Evolutionary conservation across 495 filamentous ascomycete genomes (phyloP), one percentile per base, ranked within the genome.

Genomic region (Thermothielavioides terrestris): DNA sequence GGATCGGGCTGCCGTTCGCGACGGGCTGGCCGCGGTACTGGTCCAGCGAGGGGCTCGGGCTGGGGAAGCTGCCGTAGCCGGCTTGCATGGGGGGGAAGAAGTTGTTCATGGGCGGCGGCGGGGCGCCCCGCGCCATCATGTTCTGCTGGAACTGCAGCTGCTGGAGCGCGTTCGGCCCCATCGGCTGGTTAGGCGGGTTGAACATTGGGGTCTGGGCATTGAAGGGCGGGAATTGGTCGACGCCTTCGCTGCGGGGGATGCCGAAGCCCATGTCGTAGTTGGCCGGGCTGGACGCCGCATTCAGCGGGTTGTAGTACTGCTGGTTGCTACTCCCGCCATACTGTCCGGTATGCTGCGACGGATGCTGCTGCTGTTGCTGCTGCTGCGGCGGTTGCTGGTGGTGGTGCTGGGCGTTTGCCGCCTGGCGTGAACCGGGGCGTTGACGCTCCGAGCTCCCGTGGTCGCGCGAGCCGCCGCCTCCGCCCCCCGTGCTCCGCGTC

Each of bases 131-230:
- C 5, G 74, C 67, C 48, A 81, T 70, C 59, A 82, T 66, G 46
- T 60, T 68, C 55, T 82, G 79, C 61, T 81, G 78, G 54, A 77
- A 80, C 60, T 82, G 80, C 35, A 79, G 53, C 53, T 77, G 76
- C 56, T 75, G 72, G 1, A 77, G 60, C 31, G 68, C 72, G 30
- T 72, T 66, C 6, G 79, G 75, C 17, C 65, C 62, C 51, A 78
- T 68, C 30, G 71, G 68, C 52, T 73, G 63, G 50, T 66, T 69
- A 42, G 64, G 46, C n/a, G 70, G 63, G 26, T 67, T 72, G 61
- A 70, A 82, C 64, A 82, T 76, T 14, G 68, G 61, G 6, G 59
- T 71, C 51, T 71, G 70, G 10, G 72, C 57, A 39, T 68, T 74
- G 54, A 75, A 80, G 11, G 68, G 53, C 2, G 75, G 68, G 60